Evolutionary conservation across 2,329 filamentous ascomycete species (phyloP).

Genomic region (Talaromyces sp.): DNA sequence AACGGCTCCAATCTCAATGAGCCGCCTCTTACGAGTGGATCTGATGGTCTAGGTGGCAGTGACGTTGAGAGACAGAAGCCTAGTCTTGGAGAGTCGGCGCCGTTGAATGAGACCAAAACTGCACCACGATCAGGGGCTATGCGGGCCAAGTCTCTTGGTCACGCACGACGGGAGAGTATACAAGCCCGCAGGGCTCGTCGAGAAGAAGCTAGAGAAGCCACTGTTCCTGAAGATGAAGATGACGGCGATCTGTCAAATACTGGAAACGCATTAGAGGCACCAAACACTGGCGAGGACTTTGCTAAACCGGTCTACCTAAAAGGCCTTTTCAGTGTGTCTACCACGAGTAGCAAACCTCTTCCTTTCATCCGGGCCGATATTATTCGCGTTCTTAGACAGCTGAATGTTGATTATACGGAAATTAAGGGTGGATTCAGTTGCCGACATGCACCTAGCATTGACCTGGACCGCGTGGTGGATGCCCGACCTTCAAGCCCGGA

Average conservation of each 20-base stretch:
- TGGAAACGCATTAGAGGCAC: conserved; percentile 50
- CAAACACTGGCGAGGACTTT: conserved; percentile 65
- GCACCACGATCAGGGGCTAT: conserved; percentile 61
- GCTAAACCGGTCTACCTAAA: conserved; percentile 90
- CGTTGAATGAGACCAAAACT: conserved; percentile 49
- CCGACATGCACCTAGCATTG: conserved; percentile 83
- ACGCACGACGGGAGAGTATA: conserved; percentile 86
- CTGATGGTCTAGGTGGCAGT: conserved; percentile 65
- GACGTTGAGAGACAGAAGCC: conserved; percentile 39
- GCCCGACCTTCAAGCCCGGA: conserved; percentile 56
- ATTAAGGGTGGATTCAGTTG: conserved; percentile 94
- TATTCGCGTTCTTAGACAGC: conserved; percentile 79
- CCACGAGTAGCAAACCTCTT: conserved; percentile 88
- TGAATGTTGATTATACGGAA: conserved; percentile 87
- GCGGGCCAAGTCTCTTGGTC: conserved; percentile 82
- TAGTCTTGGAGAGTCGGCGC: conserved; percentile 48
- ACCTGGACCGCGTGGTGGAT: conserved; percentile 70
- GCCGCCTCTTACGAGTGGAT: conserved; percentile 71
- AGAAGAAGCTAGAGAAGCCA: conserved; percentile 68
- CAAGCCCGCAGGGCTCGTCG: conserved; percentile 75
- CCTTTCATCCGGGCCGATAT: conserved; percentile 83
- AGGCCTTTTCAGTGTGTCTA: conserved; percentile 94
- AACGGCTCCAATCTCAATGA: conserved; percentile 56
- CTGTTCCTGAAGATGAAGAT: conserved; percentile 89
- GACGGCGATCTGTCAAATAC: conserved; percentile 69